These are phyloP conservation scores for Nicotiana tabacum DNA, from an alignment of 257 asterid species.

Conservation along the genomic window DNA sequence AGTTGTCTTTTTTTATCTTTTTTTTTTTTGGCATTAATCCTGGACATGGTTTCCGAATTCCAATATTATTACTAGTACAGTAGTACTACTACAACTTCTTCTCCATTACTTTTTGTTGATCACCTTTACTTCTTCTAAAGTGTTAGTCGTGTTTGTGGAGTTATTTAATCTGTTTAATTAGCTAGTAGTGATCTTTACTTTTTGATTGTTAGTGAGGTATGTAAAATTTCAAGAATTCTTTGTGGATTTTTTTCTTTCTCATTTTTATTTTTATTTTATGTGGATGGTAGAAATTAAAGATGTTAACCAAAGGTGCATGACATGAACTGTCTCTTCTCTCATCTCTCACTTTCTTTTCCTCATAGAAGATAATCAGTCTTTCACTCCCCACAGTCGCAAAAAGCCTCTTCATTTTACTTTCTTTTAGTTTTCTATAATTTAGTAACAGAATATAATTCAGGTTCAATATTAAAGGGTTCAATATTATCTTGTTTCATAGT, in stretches of 20 bases:
- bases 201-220: constrained; percentile 19
- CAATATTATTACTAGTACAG: neutral
- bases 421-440: neutral
- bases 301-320: neutral
- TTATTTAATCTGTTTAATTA: constrained; percentile 2
- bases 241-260: constrained; percentile 13
- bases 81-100: neutral
- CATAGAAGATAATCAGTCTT: constrained; percentile 21
- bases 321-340: neutral
- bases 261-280: neutral
- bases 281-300: neutral
- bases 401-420: neutral
- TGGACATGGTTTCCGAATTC: constrained; percentile 16
- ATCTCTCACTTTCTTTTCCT: neutral
- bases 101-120: neutral
- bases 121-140: constrained; percentile 13
- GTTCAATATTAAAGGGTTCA: neutral
- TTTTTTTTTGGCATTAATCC: neutral
- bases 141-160: constrained; percentile 16
- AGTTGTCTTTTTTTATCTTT: neutral
- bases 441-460: neutral
- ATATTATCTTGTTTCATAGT: neutral
- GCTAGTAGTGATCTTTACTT: neutral
- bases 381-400: constrained; percentile 19
- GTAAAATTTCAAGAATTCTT: constrained; percentile 31